A percentile compares a stretch with the other conserved stretches of the same genome.
Evolutionary conservation across 2,329 filamentous ascomycete species (phyloP).

Genomic region (Emericellopsis atlantica): DNA sequence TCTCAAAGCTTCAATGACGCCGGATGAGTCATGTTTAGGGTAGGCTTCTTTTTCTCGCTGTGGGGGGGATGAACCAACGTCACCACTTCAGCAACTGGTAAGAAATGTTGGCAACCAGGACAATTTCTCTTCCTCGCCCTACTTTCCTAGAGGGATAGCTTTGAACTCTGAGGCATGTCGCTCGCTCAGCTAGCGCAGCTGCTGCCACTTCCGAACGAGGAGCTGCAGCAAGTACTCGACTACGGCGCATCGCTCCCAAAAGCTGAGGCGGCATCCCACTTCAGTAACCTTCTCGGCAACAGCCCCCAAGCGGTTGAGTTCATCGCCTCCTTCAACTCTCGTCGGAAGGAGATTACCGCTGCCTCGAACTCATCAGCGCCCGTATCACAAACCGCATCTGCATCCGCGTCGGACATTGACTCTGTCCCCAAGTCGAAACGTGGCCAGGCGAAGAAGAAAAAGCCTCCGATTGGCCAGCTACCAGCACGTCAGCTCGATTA

Average conservation of each 20-base stretch:
- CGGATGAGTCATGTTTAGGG: no score
- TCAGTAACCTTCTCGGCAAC: constrained; percentile 80
- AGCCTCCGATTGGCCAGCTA: constrained; percentile 47
- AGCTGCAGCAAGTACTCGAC: constrained; percentile 71
- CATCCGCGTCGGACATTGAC: constrained; percentile 12
- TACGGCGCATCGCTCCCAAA: constrained; percentile 71
- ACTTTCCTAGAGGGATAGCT: no score
- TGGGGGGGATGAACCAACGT: no score
- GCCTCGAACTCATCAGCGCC: constrained; percentile 10
- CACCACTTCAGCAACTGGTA: no score
- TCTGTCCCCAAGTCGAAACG: constrained; percentile 35
- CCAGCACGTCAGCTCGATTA: constrained; percentile 43
- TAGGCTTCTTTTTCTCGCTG: no score
- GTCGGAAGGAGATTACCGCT: constrained; percentile 28
- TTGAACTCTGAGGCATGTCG: constrained; percentile 27
- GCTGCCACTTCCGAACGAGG: constrained; percentile 73
- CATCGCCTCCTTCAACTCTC: constrained; percentile 69
- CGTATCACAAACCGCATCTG: constrained; percentile 6
- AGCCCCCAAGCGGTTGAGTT: constrained; percentile 66
- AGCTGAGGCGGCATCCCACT: constrained; percentile 66
- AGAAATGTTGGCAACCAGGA: no score
- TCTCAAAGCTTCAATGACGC: no score
- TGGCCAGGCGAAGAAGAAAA: constrained; percentile 36
- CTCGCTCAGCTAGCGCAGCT: constrained; percentile 61
- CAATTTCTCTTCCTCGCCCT: neutral